A percentile compares a stretch with the other conserved stretches of the same genome.
Evolutionary conservation across 129 eudicot genomes (phyloP).

Genomic region (Flaveria trinervia): DNA sequence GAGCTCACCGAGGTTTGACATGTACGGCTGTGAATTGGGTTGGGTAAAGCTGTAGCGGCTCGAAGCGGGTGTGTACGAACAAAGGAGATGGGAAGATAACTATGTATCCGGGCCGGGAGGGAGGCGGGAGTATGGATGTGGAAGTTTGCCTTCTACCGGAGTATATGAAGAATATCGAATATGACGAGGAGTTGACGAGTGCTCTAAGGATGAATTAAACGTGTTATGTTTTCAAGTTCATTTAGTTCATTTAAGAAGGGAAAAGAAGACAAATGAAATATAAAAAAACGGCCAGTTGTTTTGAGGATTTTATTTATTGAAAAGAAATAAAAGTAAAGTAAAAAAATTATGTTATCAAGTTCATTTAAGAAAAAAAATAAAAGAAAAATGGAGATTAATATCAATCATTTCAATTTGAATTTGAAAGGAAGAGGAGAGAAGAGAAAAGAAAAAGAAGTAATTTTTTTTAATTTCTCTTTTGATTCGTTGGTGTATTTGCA

Average conservation of each 20-base stretch:
- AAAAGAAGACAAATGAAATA: no score
- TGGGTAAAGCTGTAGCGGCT: conserved; percentile 49
- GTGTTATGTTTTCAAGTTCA: no score
- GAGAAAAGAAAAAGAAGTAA: no score
- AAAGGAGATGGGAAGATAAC: conserved; percentile 42
- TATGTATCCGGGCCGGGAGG: conserved; percentile 34
- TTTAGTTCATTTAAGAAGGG: no score
- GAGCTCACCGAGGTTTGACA: conserved; percentile 46
- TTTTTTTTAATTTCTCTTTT: background rate
- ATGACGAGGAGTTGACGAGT: conserved; percentile 26
- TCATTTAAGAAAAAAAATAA: no score
- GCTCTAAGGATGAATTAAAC: conserved; percentile 3
- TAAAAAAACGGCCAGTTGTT: no score
- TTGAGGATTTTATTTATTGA: no score
- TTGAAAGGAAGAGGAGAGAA: no score
- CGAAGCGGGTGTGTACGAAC: conserved; percentile 38
- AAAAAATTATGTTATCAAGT: no score
- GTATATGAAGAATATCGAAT: conserved; percentile 23
- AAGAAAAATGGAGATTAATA: no score
- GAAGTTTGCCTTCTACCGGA: conserved; percentile 38
- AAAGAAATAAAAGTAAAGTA: no score
- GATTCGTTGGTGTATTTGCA: background rate
- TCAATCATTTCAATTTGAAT: no score
- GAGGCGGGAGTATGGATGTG: conserved; percentile 47
- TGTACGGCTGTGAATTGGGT: conserved; percentile 51